Percentiles rank a stretch among this genome's conserved stretches.
These are phyloP conservation scores for Dimargaris xerosporica DNA, from an alignment of 192 early-diverging fungal species.

Conservation along the genomic window DNA sequence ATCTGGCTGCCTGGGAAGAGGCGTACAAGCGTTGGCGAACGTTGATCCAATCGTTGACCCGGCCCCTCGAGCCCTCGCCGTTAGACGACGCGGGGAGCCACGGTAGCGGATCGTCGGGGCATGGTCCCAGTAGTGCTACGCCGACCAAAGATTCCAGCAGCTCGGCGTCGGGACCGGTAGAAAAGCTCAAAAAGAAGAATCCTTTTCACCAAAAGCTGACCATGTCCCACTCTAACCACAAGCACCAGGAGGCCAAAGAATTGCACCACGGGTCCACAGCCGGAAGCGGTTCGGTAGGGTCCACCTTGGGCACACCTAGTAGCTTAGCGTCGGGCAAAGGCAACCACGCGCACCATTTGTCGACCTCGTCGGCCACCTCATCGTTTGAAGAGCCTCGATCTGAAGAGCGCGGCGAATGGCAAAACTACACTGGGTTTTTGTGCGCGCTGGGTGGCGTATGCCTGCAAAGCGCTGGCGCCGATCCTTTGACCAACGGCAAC, in stretches of 20 bases:
- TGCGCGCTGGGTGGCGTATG: conserved; percentile 66
- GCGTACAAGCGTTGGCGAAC: conserved; percentile 58
- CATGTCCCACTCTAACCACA: not conserved
- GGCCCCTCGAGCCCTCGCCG: not conserved
- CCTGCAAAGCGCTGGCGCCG: conserved; percentile 16
- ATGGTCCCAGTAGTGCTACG: not conserved
- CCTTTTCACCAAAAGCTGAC: conserved; percentile 10
- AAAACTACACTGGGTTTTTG: conserved; percentile 70
- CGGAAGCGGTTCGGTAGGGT: not conserved
- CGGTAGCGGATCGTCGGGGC: not conserved
- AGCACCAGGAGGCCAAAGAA: conserved; percentile 1
- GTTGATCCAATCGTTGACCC: conserved; percentile 23
- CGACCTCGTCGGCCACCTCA: conserved; percentile 1
- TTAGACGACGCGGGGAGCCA: not conserved
- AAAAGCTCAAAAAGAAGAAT: conserved; percentile 18
- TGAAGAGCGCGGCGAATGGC: conserved; percentile 40
- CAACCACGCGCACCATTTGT: conserved; percentile 3
- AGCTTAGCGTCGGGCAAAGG: not conserved
- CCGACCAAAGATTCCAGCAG: not conserved
- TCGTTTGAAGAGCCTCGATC: conserved; percentile 9
- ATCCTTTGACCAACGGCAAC: too few species aligned
- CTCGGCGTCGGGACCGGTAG: conserved; percentile 17
- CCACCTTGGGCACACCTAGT: not conserved
- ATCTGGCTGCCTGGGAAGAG: conserved; percentile 71
- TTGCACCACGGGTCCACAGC: not conserved